phyloP scores from a whole-genome alignment of 2,329 filamentous ascomycete genomes.

The Volutella citrinella region DNA sequence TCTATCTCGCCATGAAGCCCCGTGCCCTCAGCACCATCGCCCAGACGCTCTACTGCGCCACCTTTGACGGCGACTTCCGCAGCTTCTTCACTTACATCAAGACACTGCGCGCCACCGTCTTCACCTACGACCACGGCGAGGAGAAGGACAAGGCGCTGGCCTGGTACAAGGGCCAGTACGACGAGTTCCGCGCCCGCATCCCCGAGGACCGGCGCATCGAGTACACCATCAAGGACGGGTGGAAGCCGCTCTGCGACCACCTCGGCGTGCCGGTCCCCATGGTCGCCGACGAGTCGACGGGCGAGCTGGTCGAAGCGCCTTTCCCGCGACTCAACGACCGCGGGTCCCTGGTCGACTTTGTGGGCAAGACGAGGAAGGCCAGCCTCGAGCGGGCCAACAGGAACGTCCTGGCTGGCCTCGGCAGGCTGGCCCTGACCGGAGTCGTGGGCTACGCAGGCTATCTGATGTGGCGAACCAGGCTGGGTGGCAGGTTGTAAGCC shows the following conservation, averaged over 20 bases:
- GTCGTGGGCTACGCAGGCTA: conserved; percentile 28
- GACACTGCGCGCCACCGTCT: conserved; percentile 22
- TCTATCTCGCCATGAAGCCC: conserved; percentile 28
- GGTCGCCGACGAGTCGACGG: conserved; percentile 28
- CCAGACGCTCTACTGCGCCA: conserved; percentile 26
- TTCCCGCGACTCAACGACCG: conserved; percentile 33
- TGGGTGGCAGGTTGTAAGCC: no score
- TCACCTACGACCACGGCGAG: conserved; percentile 28
- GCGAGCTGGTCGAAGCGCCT: conserved; percentile 28
- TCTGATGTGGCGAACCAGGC: conserved; percentile 25
- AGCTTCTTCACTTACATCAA: conserved; percentile 26
- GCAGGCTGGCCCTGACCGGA: conserved; percentile 21
- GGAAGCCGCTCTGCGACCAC: conserved; percentile 39
- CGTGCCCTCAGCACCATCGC: conserved; percentile 21
- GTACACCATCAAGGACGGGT: conserved; percentile 37
- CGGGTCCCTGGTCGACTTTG: conserved; percentile 18
- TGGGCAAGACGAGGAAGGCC: conserved; percentile 6
- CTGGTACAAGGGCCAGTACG: conserved; percentile 36
- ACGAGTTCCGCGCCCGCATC: conserved; percentile 33
- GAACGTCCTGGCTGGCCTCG: conserved; percentile 21
- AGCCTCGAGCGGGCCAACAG: conserved; percentile 21
- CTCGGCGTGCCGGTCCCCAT: conserved; percentile 36
- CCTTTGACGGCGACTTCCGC: conserved; percentile 24
- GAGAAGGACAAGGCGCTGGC: conserved; percentile 36
- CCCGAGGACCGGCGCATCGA: conserved; percentile 34